A percentile compares a stretch with the other conserved stretches of the same genome.
Evolutionary conservation across 2,329 filamentous ascomycete species (phyloP).

Genomic region (Apiospora saccharicola): DNA sequence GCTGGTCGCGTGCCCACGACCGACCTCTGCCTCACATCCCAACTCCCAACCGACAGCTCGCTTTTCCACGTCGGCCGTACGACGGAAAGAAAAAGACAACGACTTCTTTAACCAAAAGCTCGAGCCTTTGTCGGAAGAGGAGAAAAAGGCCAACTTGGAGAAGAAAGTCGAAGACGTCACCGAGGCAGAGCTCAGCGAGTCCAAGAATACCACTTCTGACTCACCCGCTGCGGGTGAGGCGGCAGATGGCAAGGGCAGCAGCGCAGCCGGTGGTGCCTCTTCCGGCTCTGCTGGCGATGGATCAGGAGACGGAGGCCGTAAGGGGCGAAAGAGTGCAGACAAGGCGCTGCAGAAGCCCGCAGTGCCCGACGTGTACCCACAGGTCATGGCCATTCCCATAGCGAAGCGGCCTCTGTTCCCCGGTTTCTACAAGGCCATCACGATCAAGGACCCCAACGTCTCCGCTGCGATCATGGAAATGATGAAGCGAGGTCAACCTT

Average conservation of each 20-base stretch:
- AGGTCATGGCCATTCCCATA: conserved; percentile 97
- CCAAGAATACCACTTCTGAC: conserved; percentile 52
- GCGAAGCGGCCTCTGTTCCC: conserved; percentile 93
- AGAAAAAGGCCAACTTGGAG: conserved; percentile 59
- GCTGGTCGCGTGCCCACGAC: conserved; percentile 34
- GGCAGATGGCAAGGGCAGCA: conserved; percentile 65
- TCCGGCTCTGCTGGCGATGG: conserved; percentile 63
- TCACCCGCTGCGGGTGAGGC: conserved; percentile 53
- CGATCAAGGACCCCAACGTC: conserved; percentile 91
- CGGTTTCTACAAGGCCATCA: conserved; percentile 98
- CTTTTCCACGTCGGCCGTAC: conserved; percentile 48
- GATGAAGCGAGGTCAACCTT: conserved; percentile 95
- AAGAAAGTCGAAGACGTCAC: conserved; percentile 51
- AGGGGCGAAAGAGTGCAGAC: conserved; percentile 73
- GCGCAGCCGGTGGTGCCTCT: conserved; percentile 61
- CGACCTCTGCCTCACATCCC: conserved; percentile 28
- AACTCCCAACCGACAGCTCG: conserved; percentile 33
- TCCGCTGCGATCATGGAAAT: conserved; percentile 93
- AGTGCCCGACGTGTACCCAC: conserved; percentile 94
- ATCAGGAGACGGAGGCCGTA: conserved; percentile 70
- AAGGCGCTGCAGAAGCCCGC: conserved; percentile 84
- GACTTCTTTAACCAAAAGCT: conserved; percentile 59
- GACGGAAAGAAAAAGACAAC: conserved; percentile 50
- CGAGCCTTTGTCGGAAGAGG: conserved; percentile 61
- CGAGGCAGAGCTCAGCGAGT: conserved; percentile 56